These are phyloP conservation scores for Sporodiniella umbellata DNA, from an alignment of 371 early-diverging fungal species.

Conservation along the genomic window DNA sequence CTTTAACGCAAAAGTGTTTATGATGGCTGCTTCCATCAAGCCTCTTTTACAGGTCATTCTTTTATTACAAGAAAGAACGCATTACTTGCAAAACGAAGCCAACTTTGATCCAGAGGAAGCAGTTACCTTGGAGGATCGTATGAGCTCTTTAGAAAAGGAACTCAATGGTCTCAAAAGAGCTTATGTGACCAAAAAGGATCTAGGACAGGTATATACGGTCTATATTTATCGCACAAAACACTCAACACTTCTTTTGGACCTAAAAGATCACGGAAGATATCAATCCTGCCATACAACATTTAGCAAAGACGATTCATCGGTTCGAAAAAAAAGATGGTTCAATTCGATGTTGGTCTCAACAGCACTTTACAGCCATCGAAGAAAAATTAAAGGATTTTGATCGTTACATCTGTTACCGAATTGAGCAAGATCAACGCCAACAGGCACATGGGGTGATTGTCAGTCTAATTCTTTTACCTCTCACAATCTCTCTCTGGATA, in stretches of 20 bases:
- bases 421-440: constrained; percentile 50
- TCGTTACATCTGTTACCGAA: constrained; percentile 48
- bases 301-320: constrained; percentile 54
- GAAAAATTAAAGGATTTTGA: constrained; percentile 59
- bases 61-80: constrained; percentile 49
- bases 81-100: constrained; percentile 51
- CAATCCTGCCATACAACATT: constrained; percentile 41
- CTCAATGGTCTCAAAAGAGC: constrained; percentile 51
- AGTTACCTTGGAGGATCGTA: constrained; percentile 37
- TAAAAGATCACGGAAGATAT: constrained; percentile 35
- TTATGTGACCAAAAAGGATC: constrained; percentile 63
- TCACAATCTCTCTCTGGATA: constrained; percentile 41
- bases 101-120: constrained; percentile 44
- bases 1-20: constrained; percentile 58
- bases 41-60: constrained; percentile 49
- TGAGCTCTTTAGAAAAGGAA: constrained; percentile 48
- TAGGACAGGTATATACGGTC: constrained; percentile 41
- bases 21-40: constrained; percentile 57
- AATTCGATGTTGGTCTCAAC: constrained; percentile 56
- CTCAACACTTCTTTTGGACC: background rate
- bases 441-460: constrained; percentile 27
- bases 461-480: constrained; percentile 35
- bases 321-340: constrained; percentile 57
- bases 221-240: background rate
- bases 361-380: constrained; percentile 50